A percentile compares a stretch with the other conserved stretches of the same genome.
Evolutionary conservation across 177 flowering plant species (phyloP).

Genomic region (Vitis hybrid): DNA sequence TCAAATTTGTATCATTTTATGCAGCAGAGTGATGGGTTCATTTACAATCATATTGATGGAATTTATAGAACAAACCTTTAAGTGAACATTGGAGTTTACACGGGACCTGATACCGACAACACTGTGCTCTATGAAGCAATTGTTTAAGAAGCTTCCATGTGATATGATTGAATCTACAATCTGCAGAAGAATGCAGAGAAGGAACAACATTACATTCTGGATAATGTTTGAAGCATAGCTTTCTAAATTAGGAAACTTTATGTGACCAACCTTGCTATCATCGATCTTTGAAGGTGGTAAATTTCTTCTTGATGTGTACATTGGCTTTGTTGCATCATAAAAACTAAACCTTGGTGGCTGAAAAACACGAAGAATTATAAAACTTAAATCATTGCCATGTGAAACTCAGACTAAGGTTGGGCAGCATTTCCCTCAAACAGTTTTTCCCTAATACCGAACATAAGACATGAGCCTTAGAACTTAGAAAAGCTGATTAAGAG

Average conservation of each 20-base stretch:
- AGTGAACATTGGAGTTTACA: constrained; percentile 62
- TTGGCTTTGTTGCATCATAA: constrained; percentile 88
- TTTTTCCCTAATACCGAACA: too few relatives aligned
- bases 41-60: background rate
- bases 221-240: background rate
- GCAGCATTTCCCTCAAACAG: too few relatives aligned
- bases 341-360: constrained; percentile 95
- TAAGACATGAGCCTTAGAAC: too few relatives aligned
- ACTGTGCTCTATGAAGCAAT: constrained; percentile 78
- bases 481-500: too few relatives aligned
- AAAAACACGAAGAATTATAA: constrained; percentile 9
- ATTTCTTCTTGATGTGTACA: constrained; percentile 92
- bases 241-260: background rate
- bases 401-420: too few relatives aligned
- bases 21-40: background rate
- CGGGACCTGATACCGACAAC: constrained; percentile 89
- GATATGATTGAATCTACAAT: constrained; percentile 89
- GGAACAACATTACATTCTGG: background rate
- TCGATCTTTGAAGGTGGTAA: constrained; percentile 85
- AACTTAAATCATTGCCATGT: background rate
- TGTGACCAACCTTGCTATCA: constrained; percentile 65
- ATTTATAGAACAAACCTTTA: constrained; percentile 59
- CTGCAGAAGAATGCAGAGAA: constrained; percentile 36
- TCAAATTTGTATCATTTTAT: too few relatives aligned
- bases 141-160: constrained; percentile 84